These are phyloP conservation scores for Aspergillus flavus DNA, from an alignment of 2,329 filamentous ascomycete species.

Conservation along the genomic window DNA sequence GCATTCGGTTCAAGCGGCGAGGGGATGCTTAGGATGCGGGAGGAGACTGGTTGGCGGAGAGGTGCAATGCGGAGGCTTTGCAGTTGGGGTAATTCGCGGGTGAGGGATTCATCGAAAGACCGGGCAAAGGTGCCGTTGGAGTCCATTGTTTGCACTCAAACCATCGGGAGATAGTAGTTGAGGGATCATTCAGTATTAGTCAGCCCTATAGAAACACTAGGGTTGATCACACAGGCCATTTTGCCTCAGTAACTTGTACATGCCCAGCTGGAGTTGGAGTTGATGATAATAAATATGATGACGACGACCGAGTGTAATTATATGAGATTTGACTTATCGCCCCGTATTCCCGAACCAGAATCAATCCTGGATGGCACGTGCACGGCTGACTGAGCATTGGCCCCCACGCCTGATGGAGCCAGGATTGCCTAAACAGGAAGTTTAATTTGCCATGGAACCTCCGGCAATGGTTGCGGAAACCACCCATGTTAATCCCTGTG, in stretches of 20 bases:
- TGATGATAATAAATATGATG: neutral
- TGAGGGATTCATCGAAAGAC: constrained; percentile 44
- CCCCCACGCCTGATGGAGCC: neutral
- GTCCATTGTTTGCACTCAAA: constrained; percentile 32
- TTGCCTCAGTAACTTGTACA: neutral
- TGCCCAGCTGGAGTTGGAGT: neutral
- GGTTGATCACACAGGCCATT: neutral
- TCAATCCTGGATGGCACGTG: neutral
- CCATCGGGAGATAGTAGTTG: constrained; percentile 8
- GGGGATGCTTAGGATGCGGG: constrained; percentile 44
- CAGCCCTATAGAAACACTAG: neutral
- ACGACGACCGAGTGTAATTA: neutral
- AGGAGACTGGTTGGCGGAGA: constrained; percentile 49
- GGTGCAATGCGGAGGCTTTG: constrained; percentile 50
- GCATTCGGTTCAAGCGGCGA: constrained; percentile 50
- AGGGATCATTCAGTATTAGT: constrained; percentile 15
- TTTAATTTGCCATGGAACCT: neutral
- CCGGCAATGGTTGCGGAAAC: neutral
- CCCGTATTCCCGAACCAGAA: neutral
- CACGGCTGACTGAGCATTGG: neutral
- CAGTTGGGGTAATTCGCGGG: constrained; percentile 46
- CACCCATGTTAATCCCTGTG: neutral
- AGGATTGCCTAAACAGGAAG: neutral
- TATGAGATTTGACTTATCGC: neutral
- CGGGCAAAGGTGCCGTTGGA: constrained; percentile 32